Evolutionary conservation across 345 rosid species (phyloP).

Genomic region (Microcos paniculata): DNA sequence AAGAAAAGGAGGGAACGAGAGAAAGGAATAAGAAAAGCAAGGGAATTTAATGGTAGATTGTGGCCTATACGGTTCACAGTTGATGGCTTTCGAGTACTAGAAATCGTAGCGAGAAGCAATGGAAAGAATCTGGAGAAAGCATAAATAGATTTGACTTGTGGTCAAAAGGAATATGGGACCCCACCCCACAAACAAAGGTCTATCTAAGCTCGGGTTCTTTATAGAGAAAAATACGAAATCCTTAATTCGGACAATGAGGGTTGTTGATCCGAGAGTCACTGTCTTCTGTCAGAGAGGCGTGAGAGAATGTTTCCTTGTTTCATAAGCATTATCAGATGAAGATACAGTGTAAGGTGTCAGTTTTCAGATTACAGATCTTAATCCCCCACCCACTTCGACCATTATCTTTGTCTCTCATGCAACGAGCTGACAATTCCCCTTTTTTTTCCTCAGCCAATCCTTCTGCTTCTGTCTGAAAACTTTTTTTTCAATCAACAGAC

Average conservation of each 20-base stretch:
- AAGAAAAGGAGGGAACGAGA: slow-evolving; percentile 39
- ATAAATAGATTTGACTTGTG: slow-evolving; percentile 27
- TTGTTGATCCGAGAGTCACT: slow-evolving; percentile 37
- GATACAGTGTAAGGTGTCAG: not conserved
- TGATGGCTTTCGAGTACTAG: not conserved
- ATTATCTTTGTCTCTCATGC: slow-evolving; percentile 3
- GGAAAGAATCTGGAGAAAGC: not conserved
- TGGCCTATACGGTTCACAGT: slow-evolving; percentile 12
- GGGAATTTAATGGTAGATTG: not conserved
- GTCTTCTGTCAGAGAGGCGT: slow-evolving; percentile 36
- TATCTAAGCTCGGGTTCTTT: slow-evolving; percentile 27
- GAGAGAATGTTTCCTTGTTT: slow-evolving; percentile 34
- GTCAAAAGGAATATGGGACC: slow-evolving; percentile 34
- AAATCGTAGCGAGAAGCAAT: not conserved
- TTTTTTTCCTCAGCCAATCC: not conserved
- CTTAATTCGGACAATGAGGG: slow-evolving; percentile 9
- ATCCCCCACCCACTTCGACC: slow-evolving; percentile 6
- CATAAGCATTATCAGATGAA: not conserved
- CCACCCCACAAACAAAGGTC: slow-evolving; percentile 31
- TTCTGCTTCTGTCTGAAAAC: not conserved
- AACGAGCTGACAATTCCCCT: not conserved
- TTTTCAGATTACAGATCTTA: slow-evolving; percentile 16
- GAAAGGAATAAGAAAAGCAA: slow-evolving; percentile 37
- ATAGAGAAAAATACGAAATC: not conserved
- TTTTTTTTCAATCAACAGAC: not conserved